Base-by-base conservation (phyloP, 768 basidiomycete species). In the Russula vinacea region DNA sequence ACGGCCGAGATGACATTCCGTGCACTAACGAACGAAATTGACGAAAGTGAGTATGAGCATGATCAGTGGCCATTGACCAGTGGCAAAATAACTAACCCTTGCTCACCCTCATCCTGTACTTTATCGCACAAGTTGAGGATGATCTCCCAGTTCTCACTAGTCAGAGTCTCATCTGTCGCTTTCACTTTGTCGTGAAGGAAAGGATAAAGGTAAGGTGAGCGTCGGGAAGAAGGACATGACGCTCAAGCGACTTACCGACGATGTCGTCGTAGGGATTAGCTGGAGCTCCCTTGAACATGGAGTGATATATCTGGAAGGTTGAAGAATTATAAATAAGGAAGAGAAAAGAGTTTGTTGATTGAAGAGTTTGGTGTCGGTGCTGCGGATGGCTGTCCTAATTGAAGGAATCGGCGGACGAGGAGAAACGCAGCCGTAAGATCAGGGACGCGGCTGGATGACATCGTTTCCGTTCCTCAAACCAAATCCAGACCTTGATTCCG, bases 111-210 rank as follows among this genome's bases (percentile, higher is more conserved):
- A 14, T 94, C 94, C 35, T 82, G 80, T 7, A 99, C 94, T 76
- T 97, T 97, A 78, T 99, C 97, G 70, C 94, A 97, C n/a, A 98
- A 76, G 70, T 90, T 93, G 55, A 98, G 73, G 67, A 95, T 92
- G 63, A 94, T 79, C 73, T 94, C 94, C 97, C 97, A 99, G 75
- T 97, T 92, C 78, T 97, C 96, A 60, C 82, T 81, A 0, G 95
- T 95, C 63, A 95, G 79, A 74, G 94, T 94, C 83, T 98, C 97
- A 74, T 95, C 93, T n/a, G 97, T 99, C 39, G 96, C 90, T 77
- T 97, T 96, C 70, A 76, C 95, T 97, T 32, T 56, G 55, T 53
- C 10, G 9, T 40, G 2, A 14, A 24, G 49, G 33, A 44, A 59
- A 26, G 47, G 40, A 45, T 42, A 33, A 22, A 49, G 49, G 10